Conservation (phyloP, 2,329 filamentous ascomycete species). For the Corniculantispora saksenae region DNA sequence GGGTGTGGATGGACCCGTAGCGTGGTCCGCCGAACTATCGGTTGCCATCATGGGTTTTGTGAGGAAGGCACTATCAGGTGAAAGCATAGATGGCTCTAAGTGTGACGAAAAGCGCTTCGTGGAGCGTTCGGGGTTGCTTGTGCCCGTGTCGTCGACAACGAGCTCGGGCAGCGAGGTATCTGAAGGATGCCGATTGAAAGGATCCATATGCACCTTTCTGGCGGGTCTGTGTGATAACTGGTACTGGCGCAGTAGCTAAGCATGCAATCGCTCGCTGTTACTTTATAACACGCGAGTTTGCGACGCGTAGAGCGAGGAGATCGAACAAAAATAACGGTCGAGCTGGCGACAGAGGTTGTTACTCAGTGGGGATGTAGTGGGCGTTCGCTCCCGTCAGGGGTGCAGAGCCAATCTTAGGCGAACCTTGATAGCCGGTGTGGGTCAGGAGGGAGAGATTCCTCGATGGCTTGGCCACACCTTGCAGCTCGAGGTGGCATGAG, state of each 20-base stretch:
- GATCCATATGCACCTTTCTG: constrained; percentile 5
- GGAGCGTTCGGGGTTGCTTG: not conserved
- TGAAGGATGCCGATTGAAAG: not conserved
- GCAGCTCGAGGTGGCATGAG: not conserved
- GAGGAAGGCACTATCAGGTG: constrained; percentile 4
- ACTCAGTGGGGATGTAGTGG: not conserved
- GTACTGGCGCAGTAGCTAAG: not conserved
- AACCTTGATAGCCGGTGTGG: not conserved
- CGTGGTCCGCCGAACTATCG: constrained; percentile 22
- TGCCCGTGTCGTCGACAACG: constrained; percentile 19
- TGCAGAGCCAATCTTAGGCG: not conserved
- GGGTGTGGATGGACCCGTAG: constrained; percentile 24
- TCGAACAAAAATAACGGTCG: not conserved
- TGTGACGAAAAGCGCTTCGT: not conserved
- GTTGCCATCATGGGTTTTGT: constrained; percentile 29
- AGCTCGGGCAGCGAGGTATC: constrained; percentile 22
- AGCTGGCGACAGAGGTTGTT: not conserved
- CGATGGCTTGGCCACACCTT: not conserved
- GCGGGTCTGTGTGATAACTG: not conserved
- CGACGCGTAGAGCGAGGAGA: not conserved
- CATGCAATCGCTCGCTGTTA: not conserved
- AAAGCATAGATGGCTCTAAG: constrained; percentile 1
- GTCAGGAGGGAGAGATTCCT: not conserved
- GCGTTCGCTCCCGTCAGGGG: not conserved
- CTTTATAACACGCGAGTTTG: not conserved